phyloP scores from a whole-genome alignment of 2,329 filamentous ascomycete species.

The Diaporthe capsici region DNA sequence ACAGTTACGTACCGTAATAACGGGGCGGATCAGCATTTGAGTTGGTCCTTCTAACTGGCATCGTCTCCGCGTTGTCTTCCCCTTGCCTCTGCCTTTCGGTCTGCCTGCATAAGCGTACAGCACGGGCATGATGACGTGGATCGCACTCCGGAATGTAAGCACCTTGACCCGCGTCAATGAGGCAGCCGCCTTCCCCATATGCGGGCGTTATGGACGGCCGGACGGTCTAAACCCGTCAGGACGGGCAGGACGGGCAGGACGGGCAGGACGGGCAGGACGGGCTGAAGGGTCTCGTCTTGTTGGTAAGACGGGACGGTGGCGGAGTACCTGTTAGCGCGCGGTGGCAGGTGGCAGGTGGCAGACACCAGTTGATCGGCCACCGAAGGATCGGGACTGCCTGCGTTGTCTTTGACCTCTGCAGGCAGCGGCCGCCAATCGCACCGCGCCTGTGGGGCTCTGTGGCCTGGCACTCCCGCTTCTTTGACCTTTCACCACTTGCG shows the following conservation, averaged over 20 bases:
- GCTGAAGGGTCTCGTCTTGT: not conserved
- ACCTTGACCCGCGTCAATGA: conserved; percentile 17
- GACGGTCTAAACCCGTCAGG: not conserved
- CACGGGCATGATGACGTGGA: conserved; percentile 6
- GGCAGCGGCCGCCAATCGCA: conserved; percentile 6
- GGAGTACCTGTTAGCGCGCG: conserved; percentile 16
- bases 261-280: not conserved
- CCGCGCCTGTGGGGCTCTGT: not conserved
- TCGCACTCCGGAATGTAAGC: conserved; percentile 9
- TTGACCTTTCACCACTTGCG: conserved; percentile 9
- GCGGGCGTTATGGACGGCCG: not conserved
- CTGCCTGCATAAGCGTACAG: conserved; percentile 19
- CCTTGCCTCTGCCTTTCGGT: not conserved
- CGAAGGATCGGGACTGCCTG: conserved; percentile 26
- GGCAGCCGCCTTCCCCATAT: not conserved
- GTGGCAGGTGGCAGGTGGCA: not conserved
- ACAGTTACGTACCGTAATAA: not conserved
- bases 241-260: not conserved
- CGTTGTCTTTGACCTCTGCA: conserved; percentile 8
- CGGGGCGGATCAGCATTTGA: not conserved
- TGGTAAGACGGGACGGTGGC: conserved; percentile 25
- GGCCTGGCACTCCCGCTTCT: not conserved
- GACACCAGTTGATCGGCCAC: conserved; percentile 7
- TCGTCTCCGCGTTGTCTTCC: not conserved
- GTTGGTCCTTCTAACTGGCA: not conserved